A percentile compares a stretch with the other conserved stretches of the same genome.
Evolutionary conservation across 768 basidiomycete genomes (phyloP).

Genomic region (Mrakia blollopis): DNA sequence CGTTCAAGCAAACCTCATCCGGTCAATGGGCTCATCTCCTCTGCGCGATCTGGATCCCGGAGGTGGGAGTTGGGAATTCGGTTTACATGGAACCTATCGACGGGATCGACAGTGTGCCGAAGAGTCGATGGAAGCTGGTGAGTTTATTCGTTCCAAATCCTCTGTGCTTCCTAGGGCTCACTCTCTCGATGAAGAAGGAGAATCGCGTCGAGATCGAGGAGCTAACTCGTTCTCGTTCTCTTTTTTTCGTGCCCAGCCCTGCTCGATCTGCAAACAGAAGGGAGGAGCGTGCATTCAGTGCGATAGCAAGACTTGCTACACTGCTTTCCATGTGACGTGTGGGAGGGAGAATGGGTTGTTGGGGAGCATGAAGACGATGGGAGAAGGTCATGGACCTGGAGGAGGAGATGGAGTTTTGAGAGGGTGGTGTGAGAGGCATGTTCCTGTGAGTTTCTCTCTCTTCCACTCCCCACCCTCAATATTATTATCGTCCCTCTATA

Average conservation of each 20-base stretch:
- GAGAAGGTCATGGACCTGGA: slow-evolving; percentile 34
- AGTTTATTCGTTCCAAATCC: slow-evolving; percentile 42
- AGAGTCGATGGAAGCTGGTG: slow-evolving; percentile 90
- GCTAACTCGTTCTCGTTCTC: neutral
- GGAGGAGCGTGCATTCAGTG: slow-evolving; percentile 94
- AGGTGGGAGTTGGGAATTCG: slow-evolving; percentile 84
- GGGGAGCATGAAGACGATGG: slow-evolving; percentile 44
- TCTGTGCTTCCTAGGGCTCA: neutral
- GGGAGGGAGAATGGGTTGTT: slow-evolving; percentile 79
- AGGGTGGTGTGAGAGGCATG: slow-evolving; percentile 83
- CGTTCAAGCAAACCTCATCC: slow-evolving; percentile 91
- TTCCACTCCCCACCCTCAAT: neutral
- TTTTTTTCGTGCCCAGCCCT: slow-evolving; percentile 51
- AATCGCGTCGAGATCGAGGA: no score
- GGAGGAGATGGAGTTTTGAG: slow-evolving; percentile 49
- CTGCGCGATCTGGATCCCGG: slow-evolving; percentile 96
- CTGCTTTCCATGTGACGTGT: slow-evolving; percentile 92
- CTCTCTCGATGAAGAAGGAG: no score
- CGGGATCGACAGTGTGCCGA: slow-evolving; percentile 78
- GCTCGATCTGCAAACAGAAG: slow-evolving; percentile 58
- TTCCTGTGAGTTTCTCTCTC: slow-evolving; percentile 61
- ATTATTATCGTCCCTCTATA: neutral
- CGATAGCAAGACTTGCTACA: slow-evolving; percentile 78
- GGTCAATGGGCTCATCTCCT: slow-evolving; percentile 95
- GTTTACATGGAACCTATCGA: slow-evolving; percentile 98